Base-by-base conservation (phyloP, 2,329 filamentous ascomycete species). In the Nothophoma quercina region DNA sequence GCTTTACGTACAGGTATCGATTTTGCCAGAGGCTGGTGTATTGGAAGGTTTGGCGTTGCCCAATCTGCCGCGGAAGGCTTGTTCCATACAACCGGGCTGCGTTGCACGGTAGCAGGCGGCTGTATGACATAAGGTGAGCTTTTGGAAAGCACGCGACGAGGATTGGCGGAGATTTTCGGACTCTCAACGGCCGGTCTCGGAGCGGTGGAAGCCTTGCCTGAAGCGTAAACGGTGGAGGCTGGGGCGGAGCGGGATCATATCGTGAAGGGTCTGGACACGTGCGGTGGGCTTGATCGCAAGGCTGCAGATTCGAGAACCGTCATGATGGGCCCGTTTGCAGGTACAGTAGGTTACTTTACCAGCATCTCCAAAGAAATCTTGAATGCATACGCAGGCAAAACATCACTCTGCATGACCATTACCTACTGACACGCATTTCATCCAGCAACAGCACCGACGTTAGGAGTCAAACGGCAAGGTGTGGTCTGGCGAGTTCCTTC, bases 1-100 rank as follows among this genome's bases (percentile, higher is more conserved):
- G 36, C 48, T 44, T 65, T 65, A 67, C 64, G 64, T 67, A 65
- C 62, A 63, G 44, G 51, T 45, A 55, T 58, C 40, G 41, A 55
- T 51, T 51, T 55, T 51, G 49, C 39, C 42, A 57, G 47, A 51
- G 19, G 8, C 23, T 35, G 36, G 38, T 19, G 36, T 42, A 49
- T 62, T 60, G 52, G 57, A 34, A 50, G 47, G 33, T 51, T 49
- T 56, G 43, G 46, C 60, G 58, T 54, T 36, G 34, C 36, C 44
- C 33, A 38, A 59, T 48, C 21, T 43, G 54, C 56, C 50, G 55
- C 49, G 45, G 44, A 49, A 38, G 21, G 41, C 40, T 53, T 39
- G 35, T 32, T 48, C 34, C 43, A n/a, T 52, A 42, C 42, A 38
- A 36, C 55, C 51, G 51, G 56, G 29, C 57, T 47, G 53, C 23